These are phyloP conservation scores for Bombardia bombarda DNA, from an alignment of 495 filamentous ascomycete species.

Conservation along the genomic window DNA sequence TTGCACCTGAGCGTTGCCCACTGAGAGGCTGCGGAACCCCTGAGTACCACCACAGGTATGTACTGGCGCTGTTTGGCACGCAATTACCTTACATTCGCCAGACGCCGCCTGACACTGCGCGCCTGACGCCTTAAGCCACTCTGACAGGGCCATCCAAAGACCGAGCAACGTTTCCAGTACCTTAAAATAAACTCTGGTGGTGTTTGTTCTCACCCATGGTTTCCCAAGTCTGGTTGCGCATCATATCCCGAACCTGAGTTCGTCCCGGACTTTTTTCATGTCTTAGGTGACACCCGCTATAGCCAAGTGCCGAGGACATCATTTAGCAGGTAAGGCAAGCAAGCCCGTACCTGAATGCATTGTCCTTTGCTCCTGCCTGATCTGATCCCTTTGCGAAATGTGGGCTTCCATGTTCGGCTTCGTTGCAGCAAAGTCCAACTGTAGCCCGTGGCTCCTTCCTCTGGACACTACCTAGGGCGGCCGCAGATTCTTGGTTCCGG, in stretches of 20 bases:
- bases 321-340: too few relatives aligned
- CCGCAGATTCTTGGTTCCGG: too few relatives aligned
- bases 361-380: conserved; percentile 5
- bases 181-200: conserved; percentile 8
- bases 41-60: too few relatives aligned
- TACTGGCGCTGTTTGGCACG: background rate
- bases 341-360: too few relatives aligned
- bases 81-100: background rate
- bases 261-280: conserved; percentile 14
- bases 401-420: too few relatives aligned
- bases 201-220: conserved; percentile 7
- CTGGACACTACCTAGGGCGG: too few relatives aligned
- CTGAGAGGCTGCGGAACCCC: background rate
- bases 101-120: background rate
- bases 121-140: background rate
- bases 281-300: conserved; percentile 19
- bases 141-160: background rate
- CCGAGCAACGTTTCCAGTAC: background rate
- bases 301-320: conserved; percentile 27
- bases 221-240: conserved; percentile 4
- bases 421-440: too few relatives aligned
- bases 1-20: background rate
- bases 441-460: too few relatives aligned
- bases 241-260: conserved; percentile 16
- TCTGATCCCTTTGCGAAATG: too few relatives aligned